Percentiles rank a stretch among this genome's conserved stretches.
Conservation (phyloP, 352 stramenopile species). For the Phytopythium oedochilum region DNA sequence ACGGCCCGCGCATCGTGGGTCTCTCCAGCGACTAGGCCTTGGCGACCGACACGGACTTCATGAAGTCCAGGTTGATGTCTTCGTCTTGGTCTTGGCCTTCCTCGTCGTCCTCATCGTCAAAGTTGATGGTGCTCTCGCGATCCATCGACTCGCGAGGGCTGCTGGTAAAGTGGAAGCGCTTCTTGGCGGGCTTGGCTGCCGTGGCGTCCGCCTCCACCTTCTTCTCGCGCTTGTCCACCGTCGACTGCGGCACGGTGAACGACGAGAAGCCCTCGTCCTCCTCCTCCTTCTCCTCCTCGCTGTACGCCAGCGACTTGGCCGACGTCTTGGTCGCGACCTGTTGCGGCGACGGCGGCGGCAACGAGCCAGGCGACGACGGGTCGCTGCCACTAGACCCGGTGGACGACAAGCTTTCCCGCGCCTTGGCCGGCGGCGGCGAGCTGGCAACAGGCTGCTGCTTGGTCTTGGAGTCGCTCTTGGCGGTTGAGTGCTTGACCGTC, state of each 20-base stretch:
- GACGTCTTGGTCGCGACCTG: neutral
- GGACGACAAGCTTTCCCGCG: conserved; percentile 19
- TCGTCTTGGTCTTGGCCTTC: conserved; percentile 53
- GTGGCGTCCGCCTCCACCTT: neutral
- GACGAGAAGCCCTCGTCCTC: conserved; percentile 22
- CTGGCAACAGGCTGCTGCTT: conserved; percentile 3
- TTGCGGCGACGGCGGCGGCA: conserved; percentile 13
- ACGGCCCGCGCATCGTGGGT: too few species aligned
- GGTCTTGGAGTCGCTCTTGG: conserved; percentile 3
- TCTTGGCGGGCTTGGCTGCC: conserved; percentile 17
- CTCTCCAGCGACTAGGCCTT: too few species aligned
- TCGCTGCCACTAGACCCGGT: conserved; percentile 17
- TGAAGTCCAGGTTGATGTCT: conserved; percentile 82
- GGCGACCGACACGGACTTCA: conserved; percentile 37
- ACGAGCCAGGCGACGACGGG: conserved; percentile 21
- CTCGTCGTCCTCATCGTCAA: conserved; percentile 24
- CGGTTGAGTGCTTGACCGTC: too few species aligned
- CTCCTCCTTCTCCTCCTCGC: conserved; percentile 20
- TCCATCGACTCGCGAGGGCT: conserved; percentile 23
- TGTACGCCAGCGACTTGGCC: conserved; percentile 4
- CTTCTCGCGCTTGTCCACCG: conserved; percentile 14
- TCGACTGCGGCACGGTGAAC: conserved; percentile 21
- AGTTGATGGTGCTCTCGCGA: conserved; percentile 28
- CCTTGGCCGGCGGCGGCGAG: conserved; percentile 13
- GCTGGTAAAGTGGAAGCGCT: conserved; percentile 38